phyloP scores from a whole-genome alignment of 495 filamentous ascomycete genomes.

The Trypethelium eluteriae region DNA sequence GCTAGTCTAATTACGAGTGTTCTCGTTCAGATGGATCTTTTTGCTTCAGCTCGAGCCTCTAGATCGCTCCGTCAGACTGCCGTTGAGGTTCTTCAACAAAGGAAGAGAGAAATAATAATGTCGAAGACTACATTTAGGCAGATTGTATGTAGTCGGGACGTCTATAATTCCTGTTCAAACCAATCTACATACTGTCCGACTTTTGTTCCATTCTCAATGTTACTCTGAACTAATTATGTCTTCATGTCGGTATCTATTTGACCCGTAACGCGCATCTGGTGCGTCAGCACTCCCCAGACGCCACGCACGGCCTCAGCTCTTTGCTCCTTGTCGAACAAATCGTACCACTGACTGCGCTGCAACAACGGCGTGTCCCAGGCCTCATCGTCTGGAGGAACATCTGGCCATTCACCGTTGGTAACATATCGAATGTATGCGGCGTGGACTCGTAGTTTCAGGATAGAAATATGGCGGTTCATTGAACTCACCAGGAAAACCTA shows the following conservation, averaged over 20 bases:
- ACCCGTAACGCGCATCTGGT: conserved; percentile 47
- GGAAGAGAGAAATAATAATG: no score
- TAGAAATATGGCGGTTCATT: conserved; percentile 73
- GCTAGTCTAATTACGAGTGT: neutral
- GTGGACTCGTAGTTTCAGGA: conserved; percentile 69
- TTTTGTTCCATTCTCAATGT: neutral
- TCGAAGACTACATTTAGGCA: neutral
- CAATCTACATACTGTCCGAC: neutral
- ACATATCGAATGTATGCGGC: conserved; percentile 52
- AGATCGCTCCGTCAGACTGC: no score
- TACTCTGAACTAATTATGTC: neutral
- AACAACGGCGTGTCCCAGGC: conserved; percentile 38
- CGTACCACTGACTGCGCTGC: conserved; percentile 68
- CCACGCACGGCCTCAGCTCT: conserved; percentile 62
- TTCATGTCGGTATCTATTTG: neutral
- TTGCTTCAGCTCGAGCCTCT: neutral
- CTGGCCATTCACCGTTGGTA: conserved; percentile 29
- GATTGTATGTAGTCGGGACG: neutral
- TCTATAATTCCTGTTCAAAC: neutral
- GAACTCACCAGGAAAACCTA: conserved; percentile 77
- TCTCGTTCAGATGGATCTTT: neutral
- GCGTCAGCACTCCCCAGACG: conserved; percentile 70
- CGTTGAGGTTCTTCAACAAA: no score
- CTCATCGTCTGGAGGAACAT: conserved; percentile 16
- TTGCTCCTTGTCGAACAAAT: conserved; percentile 62